phyloP scores from a whole-genome alignment of 2,329 filamentous ascomycete genomes.

The Sordariomycetes sp. region DNA sequence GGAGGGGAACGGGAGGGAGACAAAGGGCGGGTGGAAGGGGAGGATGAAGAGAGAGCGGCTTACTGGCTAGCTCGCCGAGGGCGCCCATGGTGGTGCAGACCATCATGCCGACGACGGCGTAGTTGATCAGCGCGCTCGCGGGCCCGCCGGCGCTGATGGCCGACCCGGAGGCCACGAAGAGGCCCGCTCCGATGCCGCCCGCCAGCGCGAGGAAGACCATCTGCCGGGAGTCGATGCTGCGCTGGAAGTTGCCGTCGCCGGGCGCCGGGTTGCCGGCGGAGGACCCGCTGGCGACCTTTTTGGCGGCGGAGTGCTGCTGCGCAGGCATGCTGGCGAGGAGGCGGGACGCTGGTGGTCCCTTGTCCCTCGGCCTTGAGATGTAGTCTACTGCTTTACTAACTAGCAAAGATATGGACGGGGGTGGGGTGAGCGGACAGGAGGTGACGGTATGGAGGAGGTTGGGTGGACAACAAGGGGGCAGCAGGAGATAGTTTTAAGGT shows the following conservation, averaged over 20 bases:
- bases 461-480: too few species aligned
- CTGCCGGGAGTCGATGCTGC: constrained; percentile 20
- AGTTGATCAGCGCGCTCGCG: constrained; percentile 18
- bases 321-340: too few species aligned
- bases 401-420: too few species aligned
- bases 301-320: too few species aligned
- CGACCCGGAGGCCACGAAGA: constrained; percentile 20
- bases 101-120: constrained; percentile 18
- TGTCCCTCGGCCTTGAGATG: too few species aligned
- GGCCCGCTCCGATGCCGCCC: constrained; percentile 23
- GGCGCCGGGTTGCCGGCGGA: too few species aligned
- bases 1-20: neutral
- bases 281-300: too few species aligned
- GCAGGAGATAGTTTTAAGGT: too few species aligned
- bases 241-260: constrained; percentile 7
- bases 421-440: too few species aligned
- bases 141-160: constrained; percentile 20
- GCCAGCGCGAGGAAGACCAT: constrained; percentile 23
- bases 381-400: too few species aligned
- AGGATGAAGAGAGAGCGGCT: neutral
- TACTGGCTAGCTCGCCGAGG: constrained; percentile 17
- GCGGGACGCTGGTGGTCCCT: too few species aligned
- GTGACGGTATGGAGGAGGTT: too few species aligned
- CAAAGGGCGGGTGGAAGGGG: neutral
- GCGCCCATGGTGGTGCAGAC: constrained; percentile 19